Evolutionary conservation across 2,329 filamentous ascomycete species (phyloP).

Genomic region (Colletotrichum higginsianum): DNA sequence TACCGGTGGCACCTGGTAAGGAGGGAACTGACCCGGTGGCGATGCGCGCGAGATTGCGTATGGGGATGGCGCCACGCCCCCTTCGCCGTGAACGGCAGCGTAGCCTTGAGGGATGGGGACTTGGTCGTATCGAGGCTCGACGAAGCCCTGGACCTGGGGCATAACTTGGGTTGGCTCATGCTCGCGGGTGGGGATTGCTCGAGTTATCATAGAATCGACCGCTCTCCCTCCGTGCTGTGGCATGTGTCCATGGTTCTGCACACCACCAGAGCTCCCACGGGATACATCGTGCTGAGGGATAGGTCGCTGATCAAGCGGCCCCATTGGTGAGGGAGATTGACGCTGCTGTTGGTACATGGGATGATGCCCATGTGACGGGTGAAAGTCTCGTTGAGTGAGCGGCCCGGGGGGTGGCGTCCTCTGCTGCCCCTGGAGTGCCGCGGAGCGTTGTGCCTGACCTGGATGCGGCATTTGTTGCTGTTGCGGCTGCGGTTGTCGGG

Average conservation of each 20-base stretch:
- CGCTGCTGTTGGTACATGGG: slow-evolving; percentile 29
- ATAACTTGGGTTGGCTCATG: not conserved
- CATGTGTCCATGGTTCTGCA: slow-evolving; percentile 13
- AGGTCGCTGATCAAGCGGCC: slow-evolving; percentile 7
- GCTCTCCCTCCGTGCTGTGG: slow-evolving; percentile 14
- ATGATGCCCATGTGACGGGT: slow-evolving; percentile 17
- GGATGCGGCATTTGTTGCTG: slow-evolving; percentile 34
- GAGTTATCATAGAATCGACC: slow-evolving; percentile 11
- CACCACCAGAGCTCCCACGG: slow-evolving; percentile 9
- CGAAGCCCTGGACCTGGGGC: slow-evolving; percentile 16
- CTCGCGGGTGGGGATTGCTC: not conserved
- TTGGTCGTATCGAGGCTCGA: slow-evolving; percentile 54
- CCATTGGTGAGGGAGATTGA: slow-evolving; percentile 2
- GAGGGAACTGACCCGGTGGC: slow-evolving; percentile 37
- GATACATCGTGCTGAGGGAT: slow-evolving; percentile 16
- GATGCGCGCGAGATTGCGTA: slow-evolving; percentile 47
- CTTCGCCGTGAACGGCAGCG: slow-evolving; percentile 55
- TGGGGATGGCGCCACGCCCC: slow-evolving; percentile 48
- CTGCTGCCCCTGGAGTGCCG: slow-evolving; percentile 23
- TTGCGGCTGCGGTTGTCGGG: slow-evolving; percentile 26
- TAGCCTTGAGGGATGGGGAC: slow-evolving; percentile 58
- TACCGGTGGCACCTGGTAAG: slow-evolving; percentile 32
- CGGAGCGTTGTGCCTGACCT: slow-evolving; percentile 2
- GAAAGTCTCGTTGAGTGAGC: slow-evolving; percentile 8
- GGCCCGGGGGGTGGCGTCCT: slow-evolving; percentile 21